Evolutionary conservation across 148 eudicot species (phyloP).

Genomic region (Cornus kousa): DNA sequence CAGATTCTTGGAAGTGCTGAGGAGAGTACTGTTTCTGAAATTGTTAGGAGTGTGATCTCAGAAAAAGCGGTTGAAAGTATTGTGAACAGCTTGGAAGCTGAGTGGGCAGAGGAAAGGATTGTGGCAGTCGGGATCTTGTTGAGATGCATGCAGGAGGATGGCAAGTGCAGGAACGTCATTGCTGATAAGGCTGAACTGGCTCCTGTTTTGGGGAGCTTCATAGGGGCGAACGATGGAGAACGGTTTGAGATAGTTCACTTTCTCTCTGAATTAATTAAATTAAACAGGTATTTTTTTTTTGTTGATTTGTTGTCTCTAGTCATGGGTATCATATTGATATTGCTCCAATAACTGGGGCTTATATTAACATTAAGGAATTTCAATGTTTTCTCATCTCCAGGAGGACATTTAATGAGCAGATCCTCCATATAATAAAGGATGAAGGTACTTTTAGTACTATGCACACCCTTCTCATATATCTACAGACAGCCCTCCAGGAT

Average conservation of each 20-base stretch:
- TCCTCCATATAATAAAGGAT: constrained; percentile 42
- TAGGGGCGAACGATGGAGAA: constrained; percentile 35
- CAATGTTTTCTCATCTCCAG: constrained; percentile 20
- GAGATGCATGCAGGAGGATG: constrained; percentile 44
- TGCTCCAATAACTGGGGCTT: background rate
- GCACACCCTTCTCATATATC: constrained; percentile 46
- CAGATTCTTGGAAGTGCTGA: constrained; percentile 29
- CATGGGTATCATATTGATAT: background rate
- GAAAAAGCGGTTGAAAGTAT: constrained; percentile 26
- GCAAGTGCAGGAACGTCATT: constrained; percentile 39
- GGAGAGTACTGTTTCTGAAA: constrained; percentile 17
- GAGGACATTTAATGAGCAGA: constrained; percentile 38
- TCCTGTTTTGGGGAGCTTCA: constrained; percentile 36
- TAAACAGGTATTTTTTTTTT: constrained; percentile 30
- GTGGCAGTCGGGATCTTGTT: constrained; percentile 39
- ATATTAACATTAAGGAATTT: background rate
- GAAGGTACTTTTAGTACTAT: constrained; percentile 51
- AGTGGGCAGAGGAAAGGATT: constrained; percentile 32
- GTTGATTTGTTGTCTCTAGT: background rate
- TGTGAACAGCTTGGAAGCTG: constrained; percentile 26
- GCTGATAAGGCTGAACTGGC: constrained; percentile 46
- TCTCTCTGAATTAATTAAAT: constrained; percentile 42
- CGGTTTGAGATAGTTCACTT: constrained; percentile 46
- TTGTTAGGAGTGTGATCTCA: constrained; percentile 22
- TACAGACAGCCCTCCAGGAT: constrained; percentile 41